These are phyloP conservation scores for Phytopythium chamaehyphon DNA, from an alignment of 352 stramenopile genomes.

Conservation along the genomic window DNA sequence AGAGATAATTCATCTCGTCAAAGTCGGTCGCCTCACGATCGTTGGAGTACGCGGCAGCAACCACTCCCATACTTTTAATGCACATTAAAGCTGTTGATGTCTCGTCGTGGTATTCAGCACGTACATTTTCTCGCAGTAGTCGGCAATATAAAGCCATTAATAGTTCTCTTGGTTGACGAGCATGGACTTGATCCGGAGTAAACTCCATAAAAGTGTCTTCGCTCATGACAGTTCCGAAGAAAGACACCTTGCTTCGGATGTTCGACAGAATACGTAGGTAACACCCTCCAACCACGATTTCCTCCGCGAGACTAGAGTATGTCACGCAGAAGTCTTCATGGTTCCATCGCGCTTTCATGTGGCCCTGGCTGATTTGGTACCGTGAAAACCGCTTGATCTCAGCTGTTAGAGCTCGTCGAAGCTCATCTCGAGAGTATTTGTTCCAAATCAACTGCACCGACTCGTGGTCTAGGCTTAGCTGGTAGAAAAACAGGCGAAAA, in stretches of 20 bases:
- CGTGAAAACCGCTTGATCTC: conserved; percentile 84
- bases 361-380: conserved; percentile 59
- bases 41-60: conserved; percentile 45
- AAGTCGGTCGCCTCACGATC: conserved; percentile 37
- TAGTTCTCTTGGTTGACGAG: conserved; percentile 47
- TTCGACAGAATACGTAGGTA: conserved; percentile 81
- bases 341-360: conserved; percentile 91
- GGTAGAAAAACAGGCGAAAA: conserved; percentile 94
- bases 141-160: conserved; percentile 64
- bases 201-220: conserved; percentile 59
- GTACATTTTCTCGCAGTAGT: conserved; percentile 72
- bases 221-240: conserved; percentile 30
- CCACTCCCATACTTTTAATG: conserved; percentile 58
- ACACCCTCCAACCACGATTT: conserved; percentile 86
- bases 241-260: conserved; percentile 41
- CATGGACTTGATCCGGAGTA: conserved; percentile 43
- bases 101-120: conserved; percentile 64
- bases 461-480: conserved; percentile 90
- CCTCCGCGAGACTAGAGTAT: conserved; percentile 85
- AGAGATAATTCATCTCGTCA: conserved; percentile 68
- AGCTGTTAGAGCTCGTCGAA: conserved; percentile 77
- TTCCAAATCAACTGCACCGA: conserved; percentile 94
- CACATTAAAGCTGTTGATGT: conserved; percentile 56
- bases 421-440: conserved; percentile 81
- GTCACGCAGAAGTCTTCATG: conserved; percentile 93